Conservation (phyloP, 768 basidiomycete genomes). For the Filobasidium wieringae region DNA sequence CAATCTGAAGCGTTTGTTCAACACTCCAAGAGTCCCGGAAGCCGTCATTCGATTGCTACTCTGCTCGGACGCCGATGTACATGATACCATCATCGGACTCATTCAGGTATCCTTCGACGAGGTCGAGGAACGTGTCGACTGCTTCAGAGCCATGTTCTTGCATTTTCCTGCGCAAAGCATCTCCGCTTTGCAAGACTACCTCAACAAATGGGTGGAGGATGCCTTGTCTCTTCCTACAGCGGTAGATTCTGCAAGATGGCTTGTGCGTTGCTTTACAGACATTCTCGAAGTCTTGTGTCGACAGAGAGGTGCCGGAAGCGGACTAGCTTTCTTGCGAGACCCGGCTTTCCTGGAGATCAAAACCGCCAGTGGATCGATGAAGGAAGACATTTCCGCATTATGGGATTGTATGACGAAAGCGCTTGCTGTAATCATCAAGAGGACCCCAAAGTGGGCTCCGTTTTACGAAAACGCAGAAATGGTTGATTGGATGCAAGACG, state of each 20-base stretch:
- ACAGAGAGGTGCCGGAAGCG: slow-evolving; percentile 16
- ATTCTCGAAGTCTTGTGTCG: slow-evolving; percentile 73
- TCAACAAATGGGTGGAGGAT: slow-evolving; percentile 54
- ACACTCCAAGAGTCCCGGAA: slow-evolving; percentile 49
- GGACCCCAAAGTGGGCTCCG: slow-evolving; percentile 68
- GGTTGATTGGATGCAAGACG: slow-evolving; percentile 97
- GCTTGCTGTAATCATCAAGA: slow-evolving; percentile 70
- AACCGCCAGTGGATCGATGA: slow-evolving; percentile 38
- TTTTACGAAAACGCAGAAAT: slow-evolving; percentile 71
- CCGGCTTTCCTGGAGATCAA: slow-evolving; percentile 26
- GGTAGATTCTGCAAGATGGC: slow-evolving; percentile 71
- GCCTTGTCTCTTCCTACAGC: slow-evolving; percentile 48
- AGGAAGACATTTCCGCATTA: slow-evolving; percentile 51
- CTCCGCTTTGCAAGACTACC: slow-evolving; percentile 57
- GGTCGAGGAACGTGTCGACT: slow-evolving; percentile 72
- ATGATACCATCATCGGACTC: slow-evolving; percentile 63
- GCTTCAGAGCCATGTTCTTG: slow-evolving; percentile 64
- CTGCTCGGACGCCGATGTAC: slow-evolving; percentile 66
- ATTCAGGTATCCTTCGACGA: slow-evolving; percentile 73
- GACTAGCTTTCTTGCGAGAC: slow-evolving; percentile 16
- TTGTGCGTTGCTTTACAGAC: slow-evolving; percentile 86
- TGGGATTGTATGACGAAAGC: slow-evolving; percentile 75
- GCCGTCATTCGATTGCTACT: slow-evolving; percentile 59
- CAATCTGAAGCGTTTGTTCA: slow-evolving; percentile 49
- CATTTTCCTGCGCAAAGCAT: slow-evolving; percentile 56